Percentiles rank a stretch among this genome's conserved stretches.
phyloP scores from a whole-genome alignment of 2,329 filamentous ascomycete species.

The Exophiala xenobiotica region DNA sequence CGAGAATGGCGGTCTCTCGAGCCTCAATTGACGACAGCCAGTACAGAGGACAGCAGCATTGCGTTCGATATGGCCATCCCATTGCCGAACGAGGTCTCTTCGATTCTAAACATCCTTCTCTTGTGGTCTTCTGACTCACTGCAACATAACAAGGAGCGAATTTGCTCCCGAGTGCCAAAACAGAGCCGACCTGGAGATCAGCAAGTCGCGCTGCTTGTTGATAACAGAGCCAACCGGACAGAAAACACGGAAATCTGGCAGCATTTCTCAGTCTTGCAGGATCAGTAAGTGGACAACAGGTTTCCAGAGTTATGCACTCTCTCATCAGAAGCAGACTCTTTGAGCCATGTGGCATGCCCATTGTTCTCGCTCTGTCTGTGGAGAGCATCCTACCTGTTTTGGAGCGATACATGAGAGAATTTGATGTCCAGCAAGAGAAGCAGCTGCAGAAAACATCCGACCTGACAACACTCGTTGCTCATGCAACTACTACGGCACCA shows the following conservation, averaged over 20 bases:
- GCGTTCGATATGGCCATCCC: slow-evolving; percentile 10
- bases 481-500: slow-evolving; percentile 23
- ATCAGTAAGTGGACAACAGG: not conserved
- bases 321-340: slow-evolving; percentile 8
- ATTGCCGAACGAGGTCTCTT: slow-evolving; percentile 3
- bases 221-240: not conserved
- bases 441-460: not conserved
- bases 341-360: not conserved
- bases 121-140: slow-evolving; percentile 12
- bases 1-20: slow-evolving; percentile 38
- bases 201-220: slow-evolving; percentile 9
- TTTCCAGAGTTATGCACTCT: not conserved
- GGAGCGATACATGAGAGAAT: slow-evolving; percentile 7
- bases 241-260: not conserved
- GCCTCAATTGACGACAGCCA: slow-evolving; percentile 26
- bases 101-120: slow-evolving; percentile 13
- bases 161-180: not conserved
- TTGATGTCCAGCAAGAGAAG: slow-evolving; percentile 1
- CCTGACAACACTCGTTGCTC: slow-evolving; percentile 22
- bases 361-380: slow-evolving; percentile 4
- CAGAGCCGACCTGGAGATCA: not conserved
- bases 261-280: slow-evolving; percentile 7
- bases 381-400: slow-evolving; percentile 12
- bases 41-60: slow-evolving; percentile 4
- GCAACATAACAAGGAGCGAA: not conserved